Evolutionary conservation across 257 asterid species (phyloP), one percentile per base, ranked within the genome.

Genomic region (Verbena officinalis): DNA sequence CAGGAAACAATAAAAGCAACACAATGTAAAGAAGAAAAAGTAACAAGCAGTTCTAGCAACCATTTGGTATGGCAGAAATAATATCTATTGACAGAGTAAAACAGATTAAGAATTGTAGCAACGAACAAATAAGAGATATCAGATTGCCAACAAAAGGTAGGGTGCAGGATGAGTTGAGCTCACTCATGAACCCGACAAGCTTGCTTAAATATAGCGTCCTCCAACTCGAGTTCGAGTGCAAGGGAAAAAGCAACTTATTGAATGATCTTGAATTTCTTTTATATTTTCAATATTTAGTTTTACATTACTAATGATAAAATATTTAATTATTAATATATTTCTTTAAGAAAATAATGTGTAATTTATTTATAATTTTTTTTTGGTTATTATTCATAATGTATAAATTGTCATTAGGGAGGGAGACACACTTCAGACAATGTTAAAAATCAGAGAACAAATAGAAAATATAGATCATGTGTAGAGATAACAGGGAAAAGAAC

Each of bases 1-100:
- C 10, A 13, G 49, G 4, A 52, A 16, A 54, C 59, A 49, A 63
- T 67, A 60, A 61, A 62, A 36, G 13, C 7, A 31, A 12, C 27
- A 42, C 27, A 42, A 36, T 52, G 64, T 43, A 3, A 38, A 46
- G 49, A 22, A 33, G 33, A 46, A 65, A 53, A 42, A 14, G 15
- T 11, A 1, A 34, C 11, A 21, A 1, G 20, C 24, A 36, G 64
- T 39, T 42, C 17, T 2, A 12, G 48, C 19, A 42, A n/a, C 17
- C 48, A 42, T 42, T 42, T 42, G 7, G 2, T 42, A 42, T 42
- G 14, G 6, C 48, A 42, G 48, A 14, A 42, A 14, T 13, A 42
- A 42, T 12, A 14, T 42, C 48, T 40, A 40, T 11, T 1, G 45
- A 40, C 45, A 9, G 45, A 40, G 1, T 40, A 9, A 40, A 4